Evolutionary conservation across 176 grass and related monocot genomes (phyloP).

Genomic region (Rhynchospora breviuscula): DNA sequence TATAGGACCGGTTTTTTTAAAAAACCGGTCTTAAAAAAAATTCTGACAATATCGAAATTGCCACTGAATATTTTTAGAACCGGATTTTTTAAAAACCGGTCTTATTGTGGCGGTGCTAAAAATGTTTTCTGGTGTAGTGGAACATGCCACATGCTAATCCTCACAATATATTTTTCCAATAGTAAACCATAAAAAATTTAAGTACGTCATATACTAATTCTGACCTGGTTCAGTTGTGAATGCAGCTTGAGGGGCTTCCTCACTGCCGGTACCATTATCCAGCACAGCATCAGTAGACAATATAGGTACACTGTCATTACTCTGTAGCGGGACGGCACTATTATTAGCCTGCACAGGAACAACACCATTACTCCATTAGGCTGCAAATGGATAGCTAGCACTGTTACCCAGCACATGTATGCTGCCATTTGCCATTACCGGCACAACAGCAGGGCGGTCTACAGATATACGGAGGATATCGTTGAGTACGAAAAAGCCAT

Average conservation of each 20-base stretch:
- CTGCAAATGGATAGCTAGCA: slow-evolving; percentile 34
- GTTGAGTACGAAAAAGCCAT: slow-evolving; percentile 80
- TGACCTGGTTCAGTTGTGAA: slow-evolving; percentile 33
- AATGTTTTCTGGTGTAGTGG: no score
- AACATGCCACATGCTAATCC: slow-evolving; percentile 22
- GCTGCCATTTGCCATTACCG: slow-evolving; percentile 37
- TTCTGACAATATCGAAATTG: no score
- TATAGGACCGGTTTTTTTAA: no score
- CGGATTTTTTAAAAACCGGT: no score
- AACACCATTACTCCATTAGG: slow-evolving; percentile 24
- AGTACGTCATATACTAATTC: not conserved
- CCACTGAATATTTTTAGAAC: no score
- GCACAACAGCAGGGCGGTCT: slow-evolving; percentile 30
- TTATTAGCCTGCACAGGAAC: slow-evolving; percentile 18
- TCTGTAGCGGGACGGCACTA: slow-evolving; percentile 13
- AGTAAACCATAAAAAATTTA: not conserved
- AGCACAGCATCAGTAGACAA: not conserved
- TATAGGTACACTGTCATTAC: slow-evolving; percentile 20
- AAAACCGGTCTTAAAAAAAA: no score
- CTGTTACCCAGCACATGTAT: slow-evolving; percentile 24
- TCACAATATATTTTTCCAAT: slow-evolving; percentile 1
- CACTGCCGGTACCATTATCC: not conserved
- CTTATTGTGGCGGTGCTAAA: no score
- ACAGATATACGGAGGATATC: slow-evolving; percentile 74
- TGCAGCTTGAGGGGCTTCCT: slow-evolving; percentile 12